These are phyloP conservation scores for Podospora tetraspora DNA, from an alignment of 495 filamentous ascomycete genomes.

Conservation along the genomic window DNA sequence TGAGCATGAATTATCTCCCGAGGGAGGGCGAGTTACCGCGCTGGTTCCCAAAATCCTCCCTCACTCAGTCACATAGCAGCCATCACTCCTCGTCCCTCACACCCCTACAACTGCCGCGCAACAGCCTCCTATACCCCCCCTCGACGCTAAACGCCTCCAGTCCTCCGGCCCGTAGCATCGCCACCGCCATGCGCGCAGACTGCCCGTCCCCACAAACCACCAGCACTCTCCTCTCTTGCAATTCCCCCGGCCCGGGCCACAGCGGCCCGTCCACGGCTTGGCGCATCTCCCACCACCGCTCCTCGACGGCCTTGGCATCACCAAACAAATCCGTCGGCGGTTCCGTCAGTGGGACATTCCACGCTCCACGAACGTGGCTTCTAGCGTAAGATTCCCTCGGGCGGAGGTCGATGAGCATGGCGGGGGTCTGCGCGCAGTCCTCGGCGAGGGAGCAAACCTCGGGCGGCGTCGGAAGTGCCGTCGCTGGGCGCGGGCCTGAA, in stretches of 20 bases:
- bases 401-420: not conserved
- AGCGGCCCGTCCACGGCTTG: not conserved
- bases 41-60: not conserved
- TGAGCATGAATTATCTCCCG: not conserved
- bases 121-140: not conserved
- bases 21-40: not conserved
- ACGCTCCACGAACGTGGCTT: not conserved
- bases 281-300: not conserved
- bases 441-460: not conserved
- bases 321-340: not conserved
- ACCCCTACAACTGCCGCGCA: not conserved
- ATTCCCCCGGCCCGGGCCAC: not conserved
- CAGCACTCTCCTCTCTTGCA: not conserved
- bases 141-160: conserved; percentile 2
- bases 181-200: not conserved
- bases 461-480: not conserved
- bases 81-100: not conserved
- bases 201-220: not conserved
- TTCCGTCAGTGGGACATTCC: not conserved
- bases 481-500: not conserved
- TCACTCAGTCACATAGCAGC: not conserved
- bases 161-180: not conserved
- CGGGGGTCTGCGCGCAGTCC: not conserved
- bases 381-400: not conserved
- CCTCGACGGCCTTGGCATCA: not conserved